Base-by-base conservation (phyloP, 2,329 filamentous ascomycete species). In the Cercospora janseana region DNA sequence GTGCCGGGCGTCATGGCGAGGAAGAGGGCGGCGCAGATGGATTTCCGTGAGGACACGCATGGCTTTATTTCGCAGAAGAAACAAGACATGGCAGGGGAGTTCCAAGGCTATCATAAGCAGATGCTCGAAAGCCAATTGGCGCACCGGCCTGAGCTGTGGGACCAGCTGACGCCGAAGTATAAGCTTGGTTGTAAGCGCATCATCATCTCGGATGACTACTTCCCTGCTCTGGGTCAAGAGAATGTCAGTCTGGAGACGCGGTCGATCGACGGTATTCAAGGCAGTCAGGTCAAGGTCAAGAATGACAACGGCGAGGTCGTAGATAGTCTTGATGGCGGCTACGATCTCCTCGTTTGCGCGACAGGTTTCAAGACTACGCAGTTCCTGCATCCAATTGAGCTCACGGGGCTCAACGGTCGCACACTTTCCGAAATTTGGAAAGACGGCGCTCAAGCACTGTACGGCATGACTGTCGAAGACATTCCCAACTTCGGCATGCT, bases 341-440 rank as follows among this genome's bases (percentile, higher is more conserved):
- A 77, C 59, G 80, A 83, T 58, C 63, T 82, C 13, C 71, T 83
- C 10, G 68, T 83, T 18, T 71, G 78, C 6, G 80, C 80, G 0
- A 83, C 80, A 0, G 80, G 80, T 0, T 83, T 83, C 69, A 70
- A 74, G 18, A 77, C 80, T 0, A 73, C 78, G 0, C 75, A 82
- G 37, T 83, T 83, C 64, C 73, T 83, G 70, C 72, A 77, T 56
- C 79, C 79, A 0, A 80, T 83, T 55, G 66, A 75, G 18, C 69
- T 83, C 13, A 71, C 66, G 7, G 80, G 79, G 4, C 58, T 61
- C 0, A 60, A 70, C 12, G 72, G 72, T 1, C 69, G 69, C 4
- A 46, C 71, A 0, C 64, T 82, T 15, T 61, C 66, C 0, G 71
- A 78, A 6, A 70, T 81, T n/a, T 83, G 80, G 80, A 63, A 66